These are phyloP conservation scores for Phytophthora multivora DNA, from an alignment of 352 stramenopile species.

Conservation along the genomic window DNA sequence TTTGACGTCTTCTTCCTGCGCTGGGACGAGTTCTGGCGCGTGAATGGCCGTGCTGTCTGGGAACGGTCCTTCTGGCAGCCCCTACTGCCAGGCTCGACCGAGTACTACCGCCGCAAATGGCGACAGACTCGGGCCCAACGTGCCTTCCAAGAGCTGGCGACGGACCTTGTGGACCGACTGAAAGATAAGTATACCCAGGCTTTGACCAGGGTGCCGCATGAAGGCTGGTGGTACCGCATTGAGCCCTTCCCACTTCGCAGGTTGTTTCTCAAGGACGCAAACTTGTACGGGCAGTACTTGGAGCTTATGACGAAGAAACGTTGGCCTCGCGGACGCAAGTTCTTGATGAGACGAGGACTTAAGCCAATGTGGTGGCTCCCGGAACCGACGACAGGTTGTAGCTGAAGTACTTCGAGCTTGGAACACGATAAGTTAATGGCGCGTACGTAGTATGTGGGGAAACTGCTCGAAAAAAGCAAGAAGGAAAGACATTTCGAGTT, in stretches of 20 bases:
- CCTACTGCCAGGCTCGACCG: constrained; percentile 22
- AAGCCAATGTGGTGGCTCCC: constrained; percentile 32
- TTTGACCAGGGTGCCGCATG: constrained; percentile 11
- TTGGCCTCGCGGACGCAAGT: constrained; percentile 34
- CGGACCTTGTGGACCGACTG: constrained; percentile 31
- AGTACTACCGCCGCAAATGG: constrained; percentile 36
- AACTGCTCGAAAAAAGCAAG: not conserved
- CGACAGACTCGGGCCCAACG: constrained; percentile 36
- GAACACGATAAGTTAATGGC: not conserved
- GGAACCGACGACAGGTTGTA: constrained; percentile 1
- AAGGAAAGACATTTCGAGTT: constrained; percentile 14
- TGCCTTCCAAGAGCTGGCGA: constrained; percentile 37
- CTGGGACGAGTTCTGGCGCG: constrained; percentile 55
- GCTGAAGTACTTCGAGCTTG: not conserved
- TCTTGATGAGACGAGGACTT: constrained; percentile 24
- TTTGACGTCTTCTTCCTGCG: constrained; percentile 53
- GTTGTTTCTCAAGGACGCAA: constrained; percentile 22
- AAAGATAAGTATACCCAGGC: not conserved
- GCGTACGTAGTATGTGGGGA: not conserved
- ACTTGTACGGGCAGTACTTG: constrained; percentile 31
- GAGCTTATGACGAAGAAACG: constrained; percentile 19
- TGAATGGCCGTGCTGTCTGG: constrained; percentile 51
- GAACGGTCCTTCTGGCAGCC: constrained; percentile 54
- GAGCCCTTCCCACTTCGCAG: constrained; percentile 31
- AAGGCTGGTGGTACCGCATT: constrained; percentile 46